Base-by-base conservation (phyloP, 371 early-diverging fungal genomes). In the Lichtheimia hyalospora region DNA sequence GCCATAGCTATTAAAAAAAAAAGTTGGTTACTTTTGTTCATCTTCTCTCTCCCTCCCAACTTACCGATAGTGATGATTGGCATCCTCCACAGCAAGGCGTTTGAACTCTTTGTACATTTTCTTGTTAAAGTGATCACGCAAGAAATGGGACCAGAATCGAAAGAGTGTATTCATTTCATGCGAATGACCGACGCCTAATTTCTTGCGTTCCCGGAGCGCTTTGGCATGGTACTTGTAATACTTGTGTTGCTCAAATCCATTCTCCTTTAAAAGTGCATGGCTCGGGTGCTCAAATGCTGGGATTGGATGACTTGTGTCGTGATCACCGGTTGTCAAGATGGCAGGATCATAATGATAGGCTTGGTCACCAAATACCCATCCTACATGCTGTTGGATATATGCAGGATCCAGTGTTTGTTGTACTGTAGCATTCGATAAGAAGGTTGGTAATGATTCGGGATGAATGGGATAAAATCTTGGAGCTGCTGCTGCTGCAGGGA, bases 61-160 rank as follows among this genome's bases (percentile, higher is more conserved):
- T 43, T 54, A 54, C 55, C 55, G 55, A 24, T 54, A 54, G 73
- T 90, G 87, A 58, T 85, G 83, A 46, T 84, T 79, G 42, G 94
- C 92, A 75, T 97, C 97, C 64, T 96, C 95, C 14, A 91, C 82
- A 6, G 97, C 94, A 49, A 96, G 76, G 13, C 84, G 74, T 79
- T 89, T 92, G 78, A 97, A 97, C 75, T 97, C 96, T 49, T 74
- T 73, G 74, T 94, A 95, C 96, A 97, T 96, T 56, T 84, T 85
- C 72, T 84, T 81, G 84, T 95, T 96, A 69, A 90, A 95, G 64
- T 92, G 90, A 71, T 96, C 96, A 68, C 96, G 93, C 73, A 97
- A 80, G 71, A 96, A 97, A 77, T 97, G 96, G 53, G 92, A 93
- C 97, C 97, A 97, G 91, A 97, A 97, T 23, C 96, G 89, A 87